Base-by-base conservation (phyloP, 805 yeast genomes). In the Candida nanaspora region DNA sequence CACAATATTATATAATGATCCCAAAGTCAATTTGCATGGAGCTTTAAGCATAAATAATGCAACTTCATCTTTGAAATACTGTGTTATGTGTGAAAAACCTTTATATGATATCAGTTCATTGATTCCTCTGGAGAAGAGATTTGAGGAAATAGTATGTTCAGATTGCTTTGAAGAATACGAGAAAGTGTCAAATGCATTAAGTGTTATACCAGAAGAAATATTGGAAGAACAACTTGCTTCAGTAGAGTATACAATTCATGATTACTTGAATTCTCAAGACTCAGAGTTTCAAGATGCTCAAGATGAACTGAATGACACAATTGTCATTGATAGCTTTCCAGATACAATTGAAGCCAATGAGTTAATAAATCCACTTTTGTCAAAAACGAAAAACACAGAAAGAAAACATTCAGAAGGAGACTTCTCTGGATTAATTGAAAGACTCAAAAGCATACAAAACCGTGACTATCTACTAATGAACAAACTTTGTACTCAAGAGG, bases 21-120 rank as follows among this genome's bases (percentile, higher is more conserved):
- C 48, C 63, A 25, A 68, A 66, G 44, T 9, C 9, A 23, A n/a
- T 6, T 7, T 16, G 2, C 11, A 21, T 13, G 26, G 16, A 21
- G 25, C 35, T 4, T n/a, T 23, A 7, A 33, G 36, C 23, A n/a
- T 35, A 3, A n/a, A 26, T 11, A 36, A 46, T 30, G 60, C 32
- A 63, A 62, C 45, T 23, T 35, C 47, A 13, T 42, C 58, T 27
- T 55, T 74, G 29, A 69, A 69, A 45, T 61, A 74, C 50, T 82
- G 91, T 53, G 76, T 80, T n/a, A 62, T 82, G 11, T 82, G 91
- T 56, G 86, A 80, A 30, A 73, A 70, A 40, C 85, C 87, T 14
- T 55, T 82, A 23, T 82, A 81, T 55, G 87, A 82, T 43, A 48
- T 79, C 56, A 63, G 82, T 65, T 49, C 62, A 16, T 46, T 61